phyloP scores from a whole-genome alignment of 2,329 filamentous ascomycete genomes.

The Rutstroemia sp. region DNA sequence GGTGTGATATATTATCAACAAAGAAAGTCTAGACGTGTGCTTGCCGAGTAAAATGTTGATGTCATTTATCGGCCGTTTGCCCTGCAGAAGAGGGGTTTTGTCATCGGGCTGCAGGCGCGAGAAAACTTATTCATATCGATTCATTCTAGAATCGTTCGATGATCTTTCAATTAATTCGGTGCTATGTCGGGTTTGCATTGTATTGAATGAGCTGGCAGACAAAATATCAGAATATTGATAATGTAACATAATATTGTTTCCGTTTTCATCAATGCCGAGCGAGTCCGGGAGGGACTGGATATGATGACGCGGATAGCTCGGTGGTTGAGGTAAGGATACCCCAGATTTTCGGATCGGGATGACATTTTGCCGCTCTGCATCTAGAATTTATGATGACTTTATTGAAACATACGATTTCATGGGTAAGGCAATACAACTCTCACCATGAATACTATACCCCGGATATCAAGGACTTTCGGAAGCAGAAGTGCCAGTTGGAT shows the following conservation, averaged over 20 bases:
- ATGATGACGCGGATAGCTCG: not conserved
- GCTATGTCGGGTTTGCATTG: not conserved
- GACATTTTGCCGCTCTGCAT: not conserved
- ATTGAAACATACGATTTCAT: not conserved
- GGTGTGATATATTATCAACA: not conserved
- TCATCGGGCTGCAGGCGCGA: conserved; percentile 10
- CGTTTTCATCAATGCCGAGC: not conserved
- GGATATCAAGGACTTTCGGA: conserved; percentile 16
- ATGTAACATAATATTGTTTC: not conserved
- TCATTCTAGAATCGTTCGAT: not conserved
- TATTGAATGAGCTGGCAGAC: not conserved
- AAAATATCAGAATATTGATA: not conserved
- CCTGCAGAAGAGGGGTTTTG: not conserved
- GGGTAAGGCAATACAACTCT: not conserved
- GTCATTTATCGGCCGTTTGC: not conserved
- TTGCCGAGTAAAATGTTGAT: not conserved
- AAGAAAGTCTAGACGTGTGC: not conserved
- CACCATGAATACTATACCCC: conserved; percentile 15
- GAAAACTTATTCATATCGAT: not conserved
- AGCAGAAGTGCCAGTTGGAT: conserved; percentile 25
- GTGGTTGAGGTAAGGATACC: not conserved
- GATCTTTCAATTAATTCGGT: not conserved
- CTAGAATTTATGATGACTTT: not conserved
- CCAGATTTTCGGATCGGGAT: not conserved
- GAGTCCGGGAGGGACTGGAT: not conserved